These are phyloP conservation scores for Monosporascus sp. DNA, from an alignment of 2,329 filamentous ascomycete species.

Conservation along the genomic window DNA sequence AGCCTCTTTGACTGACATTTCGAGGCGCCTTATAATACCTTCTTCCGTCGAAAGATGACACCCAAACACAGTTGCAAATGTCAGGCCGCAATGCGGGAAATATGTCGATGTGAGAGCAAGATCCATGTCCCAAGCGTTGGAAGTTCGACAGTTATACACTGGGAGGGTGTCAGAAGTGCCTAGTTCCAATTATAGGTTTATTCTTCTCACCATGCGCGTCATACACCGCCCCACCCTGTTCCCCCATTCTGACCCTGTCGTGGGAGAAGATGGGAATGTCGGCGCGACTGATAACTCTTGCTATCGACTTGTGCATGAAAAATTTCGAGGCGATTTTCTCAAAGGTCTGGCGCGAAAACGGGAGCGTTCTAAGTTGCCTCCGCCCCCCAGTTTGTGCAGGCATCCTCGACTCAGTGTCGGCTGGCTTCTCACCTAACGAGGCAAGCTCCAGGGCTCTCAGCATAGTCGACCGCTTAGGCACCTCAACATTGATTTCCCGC, in stretches of 20 bases:
- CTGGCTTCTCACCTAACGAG: neutral
- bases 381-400: neutral
- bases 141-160: conserved; percentile 23
- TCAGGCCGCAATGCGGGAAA: conserved; percentile 16
- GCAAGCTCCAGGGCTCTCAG: neutral
- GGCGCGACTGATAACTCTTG: conserved; percentile 14
- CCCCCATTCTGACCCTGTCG: conserved; percentile 7
- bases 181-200: neutral
- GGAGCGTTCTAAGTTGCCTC: conserved; percentile 10
- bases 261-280: conserved; percentile 18
- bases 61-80: conserved; percentile 21
- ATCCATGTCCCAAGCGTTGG: conserved; percentile 21
- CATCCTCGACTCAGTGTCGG: neutral
- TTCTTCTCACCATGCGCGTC: conserved; percentile 9
- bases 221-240: neutral
- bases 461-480: neutral
- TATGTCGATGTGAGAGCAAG: conserved; percentile 19
- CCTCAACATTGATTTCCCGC: neutral
- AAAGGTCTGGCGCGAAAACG: conserved; percentile 15
- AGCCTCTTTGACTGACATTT: neutral
- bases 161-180: neutral
- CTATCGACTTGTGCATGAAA: conserved; percentile 17
- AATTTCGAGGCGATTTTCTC: conserved; percentile 10
- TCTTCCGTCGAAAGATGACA: conserved; percentile 8
- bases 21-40: conserved; percentile 12